Evolutionary conservation across 2,329 filamentous ascomycete species (phyloP).

Genomic region (Chrysoporthe puriensis): DNA sequence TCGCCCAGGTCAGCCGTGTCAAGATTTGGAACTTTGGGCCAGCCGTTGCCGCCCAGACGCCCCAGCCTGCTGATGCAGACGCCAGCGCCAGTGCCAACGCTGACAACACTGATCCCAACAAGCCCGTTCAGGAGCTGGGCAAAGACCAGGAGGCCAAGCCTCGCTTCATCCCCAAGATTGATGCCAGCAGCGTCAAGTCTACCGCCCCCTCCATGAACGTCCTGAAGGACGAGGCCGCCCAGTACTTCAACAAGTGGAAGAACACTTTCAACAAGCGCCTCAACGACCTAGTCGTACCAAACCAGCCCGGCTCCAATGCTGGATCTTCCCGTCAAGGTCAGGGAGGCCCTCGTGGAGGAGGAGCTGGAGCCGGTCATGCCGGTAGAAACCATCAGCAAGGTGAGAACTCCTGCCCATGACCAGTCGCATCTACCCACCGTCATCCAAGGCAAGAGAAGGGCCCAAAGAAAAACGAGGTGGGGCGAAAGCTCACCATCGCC

Average conservation of each 20-base stretch:
- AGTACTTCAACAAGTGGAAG: conserved; percentile 82
- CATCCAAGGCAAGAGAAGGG: conserved; percentile 29
- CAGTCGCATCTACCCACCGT: neutral
- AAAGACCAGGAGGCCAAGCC: conserved; percentile 16
- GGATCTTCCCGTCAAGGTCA: conserved; percentile 35
- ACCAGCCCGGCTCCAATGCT: conserved; percentile 38
- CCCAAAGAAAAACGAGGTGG: neutral
- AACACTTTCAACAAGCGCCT: conserved; percentile 70
- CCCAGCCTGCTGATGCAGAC: conserved; percentile 2
- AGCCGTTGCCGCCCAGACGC: conserved; percentile 10
- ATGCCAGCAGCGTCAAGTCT: conserved; percentile 34
- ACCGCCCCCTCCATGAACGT: conserved; percentile 49
- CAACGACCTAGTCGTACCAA: conserved; percentile 64
- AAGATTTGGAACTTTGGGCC: conserved; percentile 27
- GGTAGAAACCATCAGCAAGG: conserved; percentile 24
- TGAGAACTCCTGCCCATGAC: neutral
- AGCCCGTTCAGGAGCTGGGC: conserved; percentile 16
- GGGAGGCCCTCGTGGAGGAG: conserved; percentile 35
- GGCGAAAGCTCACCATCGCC: neutral
- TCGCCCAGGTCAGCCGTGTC: conserved; percentile 24
- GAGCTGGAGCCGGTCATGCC: conserved; percentile 23
- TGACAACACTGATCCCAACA: conserved; percentile 14
- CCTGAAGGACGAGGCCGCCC: conserved; percentile 69
- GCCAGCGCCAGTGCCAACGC: neutral
- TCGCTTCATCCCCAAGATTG: conserved; percentile 21